These are phyloP conservation scores for Gigaspora rosea DNA, from an alignment of 192 early-diverging fungal genomes.

Conservation along the genomic window DNA sequence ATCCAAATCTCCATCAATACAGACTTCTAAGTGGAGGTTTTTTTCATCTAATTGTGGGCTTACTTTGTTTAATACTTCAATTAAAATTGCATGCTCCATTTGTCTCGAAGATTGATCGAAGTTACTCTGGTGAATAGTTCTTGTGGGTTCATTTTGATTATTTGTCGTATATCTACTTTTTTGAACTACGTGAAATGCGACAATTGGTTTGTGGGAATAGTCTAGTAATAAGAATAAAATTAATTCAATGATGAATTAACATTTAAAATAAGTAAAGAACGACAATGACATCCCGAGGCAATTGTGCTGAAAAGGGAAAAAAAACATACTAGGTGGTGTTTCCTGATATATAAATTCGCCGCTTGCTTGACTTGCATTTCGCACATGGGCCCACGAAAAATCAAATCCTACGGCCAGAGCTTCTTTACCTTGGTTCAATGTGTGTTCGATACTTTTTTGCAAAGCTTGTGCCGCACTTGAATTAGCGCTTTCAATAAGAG, in stretches of 20 bases:
- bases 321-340: neutral
- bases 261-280: neutral
- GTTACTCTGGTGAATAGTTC: neutral
- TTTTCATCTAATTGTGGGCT: neutral
- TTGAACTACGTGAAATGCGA: neutral
- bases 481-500: neutral
- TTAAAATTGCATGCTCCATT: conserved; percentile 10
- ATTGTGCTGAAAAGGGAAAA: no score
- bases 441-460: neutral
- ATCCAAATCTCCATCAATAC: neutral
- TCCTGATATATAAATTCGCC: neutral
- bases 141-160: neutral
- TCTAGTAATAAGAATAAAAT: neutral
- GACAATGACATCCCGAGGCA: no score
- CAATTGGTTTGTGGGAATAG: neutral
- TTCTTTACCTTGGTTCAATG: neutral
- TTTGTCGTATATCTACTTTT: neutral
- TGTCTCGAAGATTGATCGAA: neutral
- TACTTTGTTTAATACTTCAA: neutral
- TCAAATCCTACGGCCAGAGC: neutral
- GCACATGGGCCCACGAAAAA: neutral
- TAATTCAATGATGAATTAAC: neutral
- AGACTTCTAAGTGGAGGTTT: neutral
- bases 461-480: neutral
- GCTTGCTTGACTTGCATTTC: neutral